Percentiles rank a stretch among this genome's conserved stretches.
phyloP scores from a whole-genome alignment of 768 basidiomycete species.

The Scleroderma citrinum region DNA sequence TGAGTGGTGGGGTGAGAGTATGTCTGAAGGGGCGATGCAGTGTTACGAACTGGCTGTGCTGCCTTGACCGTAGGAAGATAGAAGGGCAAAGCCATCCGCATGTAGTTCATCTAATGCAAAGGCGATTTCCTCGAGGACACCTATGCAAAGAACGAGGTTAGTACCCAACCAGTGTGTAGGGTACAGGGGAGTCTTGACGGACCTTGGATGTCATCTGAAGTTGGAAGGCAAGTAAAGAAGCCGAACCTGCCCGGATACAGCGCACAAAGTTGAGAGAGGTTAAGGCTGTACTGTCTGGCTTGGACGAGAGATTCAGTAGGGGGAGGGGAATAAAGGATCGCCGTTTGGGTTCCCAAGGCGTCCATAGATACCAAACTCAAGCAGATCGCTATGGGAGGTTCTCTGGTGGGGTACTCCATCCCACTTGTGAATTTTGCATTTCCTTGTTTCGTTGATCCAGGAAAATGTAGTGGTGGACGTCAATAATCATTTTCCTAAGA shows the following conservation, averaged over 20 bases:
- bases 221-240: conserved; percentile 64
- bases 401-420: conserved; percentile 58
- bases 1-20: conserved; percentile 7
- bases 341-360: conserved; percentile 45
- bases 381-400: conserved; percentile 62
- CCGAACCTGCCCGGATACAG: conserved; percentile 53
- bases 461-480: conserved; percentile 74
- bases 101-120: conserved; percentile 55
- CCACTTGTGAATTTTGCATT: conserved; percentile 39
- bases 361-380: conserved; percentile 63
- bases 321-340: conserved; percentile 61
- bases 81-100: conserved; percentile 59
- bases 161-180: not conserved
- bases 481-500: not conserved
- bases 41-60: conserved; percentile 42
- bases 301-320: conserved; percentile 34
- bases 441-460: conserved; percentile 46
- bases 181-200: conserved; percentile 1
- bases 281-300: conserved; percentile 43
- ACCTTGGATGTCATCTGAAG: conserved; percentile 60
- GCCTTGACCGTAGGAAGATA: conserved; percentile 63
- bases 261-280: conserved; percentile 42
- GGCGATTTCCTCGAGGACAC: conserved; percentile 52
- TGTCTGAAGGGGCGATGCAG: not conserved
- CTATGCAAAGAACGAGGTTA: conserved; percentile 29